Percentiles rank a stretch among this genome's conserved stretches.
Conservation (phyloP, 148 eudicot genomes). For the Nepenthes gracilis region DNA sequence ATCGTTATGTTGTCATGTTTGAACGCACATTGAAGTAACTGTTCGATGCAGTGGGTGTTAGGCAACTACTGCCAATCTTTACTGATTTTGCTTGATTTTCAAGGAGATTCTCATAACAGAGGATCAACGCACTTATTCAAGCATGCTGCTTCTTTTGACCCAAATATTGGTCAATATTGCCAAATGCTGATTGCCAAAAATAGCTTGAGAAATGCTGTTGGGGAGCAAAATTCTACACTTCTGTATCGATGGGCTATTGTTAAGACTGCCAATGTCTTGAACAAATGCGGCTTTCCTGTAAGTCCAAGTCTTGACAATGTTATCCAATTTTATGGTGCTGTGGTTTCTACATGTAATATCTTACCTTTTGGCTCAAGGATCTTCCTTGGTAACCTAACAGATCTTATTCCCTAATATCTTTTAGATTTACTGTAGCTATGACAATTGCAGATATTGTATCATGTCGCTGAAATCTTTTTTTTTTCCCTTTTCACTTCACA, state of each 20-base stretch:
- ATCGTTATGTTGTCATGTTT: background rate
- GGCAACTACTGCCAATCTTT: slow-evolving; percentile 64
- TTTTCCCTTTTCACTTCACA: too few relatives aligned
- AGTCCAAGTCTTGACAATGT: slow-evolving; percentile 20
- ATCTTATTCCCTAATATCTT: too few relatives aligned
- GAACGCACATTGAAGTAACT: slow-evolving; percentile 5
- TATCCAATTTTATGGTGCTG: slow-evolving; percentile 1
- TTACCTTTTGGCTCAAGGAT: background rate
- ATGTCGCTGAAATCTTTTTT: too few relatives aligned
- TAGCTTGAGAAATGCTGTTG: slow-evolving; percentile 72
- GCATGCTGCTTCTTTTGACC: slow-evolving; percentile 53
- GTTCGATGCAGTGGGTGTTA: slow-evolving; percentile 56
- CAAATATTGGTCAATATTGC: slow-evolving; percentile 86
- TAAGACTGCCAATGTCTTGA: slow-evolving; percentile 58
- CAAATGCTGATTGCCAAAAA: slow-evolving; percentile 62
- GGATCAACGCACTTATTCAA: slow-evolving; percentile 23
- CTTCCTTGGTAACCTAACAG: background rate
- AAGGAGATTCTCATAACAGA: slow-evolving; percentile 21
- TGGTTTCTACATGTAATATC: too few relatives aligned
- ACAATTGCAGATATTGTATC: too few relatives aligned
- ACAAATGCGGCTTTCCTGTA: slow-evolving; percentile 82
- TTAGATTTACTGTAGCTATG: too few relatives aligned
- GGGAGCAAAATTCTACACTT: slow-evolving; percentile 60
- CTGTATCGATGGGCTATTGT: slow-evolving; percentile 60
- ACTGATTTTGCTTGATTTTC: slow-evolving; percentile 43